Conservation (phyloP, 1,284 basidiomycete species). For the Fomitopsis schrenkii region DNA sequence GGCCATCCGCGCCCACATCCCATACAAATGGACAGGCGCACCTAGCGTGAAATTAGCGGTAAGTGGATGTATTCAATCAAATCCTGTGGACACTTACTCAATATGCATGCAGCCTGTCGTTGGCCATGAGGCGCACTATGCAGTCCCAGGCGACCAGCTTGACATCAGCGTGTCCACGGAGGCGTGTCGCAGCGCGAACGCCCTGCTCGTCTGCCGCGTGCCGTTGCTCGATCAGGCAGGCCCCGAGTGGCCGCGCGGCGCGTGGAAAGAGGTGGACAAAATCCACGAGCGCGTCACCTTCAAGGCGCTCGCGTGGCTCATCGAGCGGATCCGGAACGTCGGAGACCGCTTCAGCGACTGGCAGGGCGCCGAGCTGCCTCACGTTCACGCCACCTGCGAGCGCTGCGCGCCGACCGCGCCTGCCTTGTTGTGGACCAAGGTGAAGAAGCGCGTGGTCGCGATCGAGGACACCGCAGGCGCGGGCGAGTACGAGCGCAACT, state of each 20-base stretch:
- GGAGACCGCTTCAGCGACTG: conserved; percentile 62
- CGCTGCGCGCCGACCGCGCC: conserved; percentile 82
- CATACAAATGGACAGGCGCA: conserved; percentile 59
- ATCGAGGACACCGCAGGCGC: conserved; percentile 84
- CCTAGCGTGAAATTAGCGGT: conserved; percentile 50
- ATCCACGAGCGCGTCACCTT: conserved; percentile 82
- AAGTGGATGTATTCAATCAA: conserved; percentile 17
- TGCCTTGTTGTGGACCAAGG: conserved; percentile 67
- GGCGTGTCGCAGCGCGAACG: conserved; percentile 70
- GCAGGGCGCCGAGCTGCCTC: conserved; percentile 42
- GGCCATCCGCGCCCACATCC: conserved; percentile 53
- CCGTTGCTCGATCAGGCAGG: conserved; percentile 67
- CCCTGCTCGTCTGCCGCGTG: conserved; percentile 75
- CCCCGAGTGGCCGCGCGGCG: conserved; percentile 70
- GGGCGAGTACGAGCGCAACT: conserved; percentile 80
- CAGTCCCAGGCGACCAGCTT: conserved; percentile 55
- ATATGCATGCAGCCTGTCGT: conserved; percentile 41
- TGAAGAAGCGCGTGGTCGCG: conserved; percentile 55
- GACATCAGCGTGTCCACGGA: conserved; percentile 50
- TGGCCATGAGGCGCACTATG: conserved; percentile 59
- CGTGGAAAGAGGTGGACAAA: conserved; percentile 82
- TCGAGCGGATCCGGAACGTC: conserved; percentile 77
- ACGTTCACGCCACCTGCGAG: conserved; percentile 49
- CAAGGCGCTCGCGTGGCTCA: conserved; percentile 79
- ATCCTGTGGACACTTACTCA: conserved; percentile 8